phyloP scores from a whole-genome alignment of 1,284 basidiomycete species.

The Flammula alnicola region DNA sequence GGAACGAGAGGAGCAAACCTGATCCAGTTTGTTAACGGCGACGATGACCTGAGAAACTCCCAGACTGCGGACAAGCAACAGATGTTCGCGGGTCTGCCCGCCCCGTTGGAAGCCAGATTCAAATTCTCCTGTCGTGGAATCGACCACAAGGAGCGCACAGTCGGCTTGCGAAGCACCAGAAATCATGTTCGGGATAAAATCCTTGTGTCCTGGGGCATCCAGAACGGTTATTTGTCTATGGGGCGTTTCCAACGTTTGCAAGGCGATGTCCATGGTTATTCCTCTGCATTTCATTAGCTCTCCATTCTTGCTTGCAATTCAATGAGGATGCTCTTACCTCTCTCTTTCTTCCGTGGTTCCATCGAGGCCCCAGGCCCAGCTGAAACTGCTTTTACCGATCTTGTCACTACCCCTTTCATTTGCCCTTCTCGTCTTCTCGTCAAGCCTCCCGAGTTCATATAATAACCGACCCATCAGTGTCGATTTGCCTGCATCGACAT shows the following conservation, averaged over 20 bases:
- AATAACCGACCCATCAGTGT: conserved; percentile 95
- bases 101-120: conserved; percentile 94
- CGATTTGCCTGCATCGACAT: conserved; percentile 98
- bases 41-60: conserved; percentile 95
- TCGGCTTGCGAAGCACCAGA: conserved; percentile 97
- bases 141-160: conserved; percentile 94
- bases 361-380: conserved; percentile 98
- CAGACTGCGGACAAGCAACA: conserved; percentile 89
- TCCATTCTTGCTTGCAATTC: conserved; percentile 8
- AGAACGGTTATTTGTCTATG: conserved; percentile 88
- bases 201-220: conserved; percentile 96
- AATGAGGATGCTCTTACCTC: conserved; percentile 57
- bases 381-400: conserved; percentile 91
- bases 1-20: conserved; percentile 43
- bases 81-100: conserved; percentile 97
- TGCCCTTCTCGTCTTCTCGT: conserved; percentile 82
- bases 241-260: conserved; percentile 80
- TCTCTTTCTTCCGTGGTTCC: conserved; percentile 93
- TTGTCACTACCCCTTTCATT: conserved; percentile 94
- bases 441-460: conserved; percentile 89
- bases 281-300: conserved; percentile 68
- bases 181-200: conserved; percentile 99
- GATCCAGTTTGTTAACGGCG: conserved; percentile 95
- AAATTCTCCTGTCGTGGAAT: conserved; percentile 92
- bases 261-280: conserved; percentile 98